Evolutionary conservation across 208 protist genomes (phyloP), one percentile per base, ranked within the genome.

Genomic region (Angomonas ambiguus): DNA sequence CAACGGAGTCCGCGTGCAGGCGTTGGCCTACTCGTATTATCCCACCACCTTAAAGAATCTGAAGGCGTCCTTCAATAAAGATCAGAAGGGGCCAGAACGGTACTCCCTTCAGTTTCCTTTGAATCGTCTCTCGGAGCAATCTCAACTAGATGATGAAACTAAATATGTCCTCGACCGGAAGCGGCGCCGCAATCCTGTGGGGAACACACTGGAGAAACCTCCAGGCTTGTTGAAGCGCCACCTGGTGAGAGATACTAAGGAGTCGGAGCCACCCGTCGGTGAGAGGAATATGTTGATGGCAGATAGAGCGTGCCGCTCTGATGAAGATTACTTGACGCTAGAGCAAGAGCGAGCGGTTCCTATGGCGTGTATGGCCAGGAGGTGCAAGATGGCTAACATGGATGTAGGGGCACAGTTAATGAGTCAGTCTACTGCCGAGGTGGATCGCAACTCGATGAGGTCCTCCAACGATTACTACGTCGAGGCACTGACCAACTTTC

Each of bases 121-220:
- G 56, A 62, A 59, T 24, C 30, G 10, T 25, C 63, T 51, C 51
- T 62, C 55, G 30, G 18, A 13, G 4, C 51, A 58, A 32, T 35
- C 28, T 33, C 55, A 59, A 22, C 24, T 70, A 5, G 45, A 42
- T 22, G 65, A 70, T 32, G 65, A 70, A 57, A 57, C 55, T 34
- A 60, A 56, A 30, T 70, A 70, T 31, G 65, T 70, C 35, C 13
- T 70, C 42, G 55, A 63, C 25, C 65, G 65, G 28, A 62, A 70
- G 65, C 56, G 38, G 3, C 28, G 38, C 20, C 51, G 45, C 8
- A 22, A 33, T 28, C 8, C 55, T n/a, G 18, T 70, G 65, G 65
- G 65, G 13, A 70, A 61, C 65, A 70, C 65, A 42, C 65, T 70
- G 13, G 65, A 70, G 57, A 70, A 70, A 57, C 65, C 65, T 24